A percentile compares a stretch with the other conserved stretches of the same genome.
These are phyloP conservation scores for Diophrys sp. DNA, from an alignment of 73 alveolate genomes.

Conservation along the genomic window DNA sequence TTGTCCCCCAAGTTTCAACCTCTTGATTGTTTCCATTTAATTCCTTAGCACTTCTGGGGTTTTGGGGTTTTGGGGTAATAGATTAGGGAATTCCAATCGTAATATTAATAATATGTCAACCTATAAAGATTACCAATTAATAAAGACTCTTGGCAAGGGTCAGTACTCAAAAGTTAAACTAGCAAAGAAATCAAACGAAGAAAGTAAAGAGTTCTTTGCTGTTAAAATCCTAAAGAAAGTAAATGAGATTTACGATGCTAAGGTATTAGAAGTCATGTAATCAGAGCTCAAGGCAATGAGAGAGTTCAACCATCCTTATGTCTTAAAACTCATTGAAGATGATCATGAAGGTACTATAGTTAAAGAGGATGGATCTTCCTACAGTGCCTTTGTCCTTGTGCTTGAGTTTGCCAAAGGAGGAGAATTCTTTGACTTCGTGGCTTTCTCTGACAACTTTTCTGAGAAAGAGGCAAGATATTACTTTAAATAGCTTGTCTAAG, in stretches of 20 bases:
- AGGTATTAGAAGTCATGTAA: background rate
- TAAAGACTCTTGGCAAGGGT: background rate
- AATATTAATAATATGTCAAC: no score
- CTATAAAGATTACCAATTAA: no score
- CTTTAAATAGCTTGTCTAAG: conserved; percentile 53
- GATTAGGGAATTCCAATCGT: no score
- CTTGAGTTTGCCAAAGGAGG: conserved; percentile 53
- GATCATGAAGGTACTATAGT: background rate
- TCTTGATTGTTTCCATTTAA: no score
- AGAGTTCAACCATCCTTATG: background rate
- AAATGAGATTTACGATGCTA: background rate
- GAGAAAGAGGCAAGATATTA: conserved; percentile 50
- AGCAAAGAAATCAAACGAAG: no score
- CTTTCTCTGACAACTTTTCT: conserved; percentile 39
- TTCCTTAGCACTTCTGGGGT: no score
- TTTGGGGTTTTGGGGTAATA: no score
- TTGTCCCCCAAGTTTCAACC: no score
- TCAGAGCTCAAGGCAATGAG: background rate
- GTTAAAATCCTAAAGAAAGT: background rate
- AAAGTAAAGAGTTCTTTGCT: background rate
- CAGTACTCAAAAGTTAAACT: background rate
- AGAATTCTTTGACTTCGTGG: conserved; percentile 47
- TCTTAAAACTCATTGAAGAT: background rate
- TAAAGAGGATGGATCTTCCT: conserved; percentile 28
- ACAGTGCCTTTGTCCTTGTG: conserved; percentile 24